phyloP scores from a whole-genome alignment of 371 early-diverging fungal genomes.

The Mortierella sp. region DNA sequence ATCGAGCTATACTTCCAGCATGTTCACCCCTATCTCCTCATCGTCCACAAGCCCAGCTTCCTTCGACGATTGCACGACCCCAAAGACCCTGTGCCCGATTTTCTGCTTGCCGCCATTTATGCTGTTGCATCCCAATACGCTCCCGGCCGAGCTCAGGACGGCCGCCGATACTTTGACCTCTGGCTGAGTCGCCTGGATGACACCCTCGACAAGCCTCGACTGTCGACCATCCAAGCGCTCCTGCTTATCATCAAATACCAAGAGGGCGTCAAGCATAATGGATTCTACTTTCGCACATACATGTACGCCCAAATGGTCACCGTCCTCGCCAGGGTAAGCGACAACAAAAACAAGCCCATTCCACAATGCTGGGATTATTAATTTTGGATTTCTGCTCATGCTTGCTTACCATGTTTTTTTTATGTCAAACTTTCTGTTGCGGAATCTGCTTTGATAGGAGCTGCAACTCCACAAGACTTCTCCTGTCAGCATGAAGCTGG shows the following conservation, averaged over 20 bases:
- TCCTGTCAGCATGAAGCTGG: constrained; percentile 48
- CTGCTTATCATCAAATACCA: constrained; percentile 57
- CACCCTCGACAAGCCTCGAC: constrained; percentile 54
- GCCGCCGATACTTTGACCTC: constrained; percentile 47
- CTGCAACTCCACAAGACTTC: constrained; percentile 53
- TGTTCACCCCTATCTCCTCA: constrained; percentile 67
- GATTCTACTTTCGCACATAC: constrained; percentile 61
- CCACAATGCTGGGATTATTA: neutral
- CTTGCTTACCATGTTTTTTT: neutral
- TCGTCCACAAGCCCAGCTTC: constrained; percentile 69
- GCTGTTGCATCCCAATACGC: constrained; percentile 67
- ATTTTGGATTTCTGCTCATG: neutral
- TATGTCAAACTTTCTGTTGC: neutral
- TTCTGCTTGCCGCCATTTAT: constrained; percentile 64
- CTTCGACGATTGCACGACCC: constrained; percentile 63
- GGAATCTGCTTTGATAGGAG: constrained; percentile 25
- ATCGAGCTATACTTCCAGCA: constrained; percentile 66
- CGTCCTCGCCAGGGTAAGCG: constrained; percentile 66
- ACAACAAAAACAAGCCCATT: neutral
- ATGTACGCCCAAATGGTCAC: constrained; percentile 57
- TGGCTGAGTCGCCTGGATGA: constrained; percentile 57
- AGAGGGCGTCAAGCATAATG: constrained; percentile 53
- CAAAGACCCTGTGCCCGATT: constrained; percentile 61
- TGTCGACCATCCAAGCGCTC: constrained; percentile 57
- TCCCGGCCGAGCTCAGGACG: constrained; percentile 42